Conservation (phyloP, 1,139 yeast species). For the Wickerhamomyces sp. region DNA sequence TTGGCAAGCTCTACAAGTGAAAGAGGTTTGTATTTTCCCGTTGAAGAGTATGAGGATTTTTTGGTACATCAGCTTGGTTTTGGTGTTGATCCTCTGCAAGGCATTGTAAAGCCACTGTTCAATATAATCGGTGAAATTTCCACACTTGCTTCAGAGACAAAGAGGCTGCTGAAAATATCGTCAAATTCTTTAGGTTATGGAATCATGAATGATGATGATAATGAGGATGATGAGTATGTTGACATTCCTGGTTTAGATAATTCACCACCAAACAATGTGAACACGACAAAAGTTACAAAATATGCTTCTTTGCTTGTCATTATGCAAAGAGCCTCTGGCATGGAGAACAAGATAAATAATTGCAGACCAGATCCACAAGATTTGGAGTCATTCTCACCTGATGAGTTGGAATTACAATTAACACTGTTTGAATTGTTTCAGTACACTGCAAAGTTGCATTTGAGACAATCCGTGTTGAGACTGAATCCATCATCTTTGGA, state of each 20-base stretch:
- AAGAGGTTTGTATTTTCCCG: constrained; percentile 53
- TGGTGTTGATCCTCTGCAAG: constrained; percentile 62
- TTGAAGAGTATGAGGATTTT: constrained; percentile 50
- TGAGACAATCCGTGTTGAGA: constrained; percentile 57
- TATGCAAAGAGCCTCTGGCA: constrained; percentile 33
- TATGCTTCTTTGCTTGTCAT: constrained; percentile 30
- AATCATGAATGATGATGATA: constrained; percentile 19
- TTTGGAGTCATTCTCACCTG: constrained; percentile 39
- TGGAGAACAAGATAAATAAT: constrained; percentile 47
- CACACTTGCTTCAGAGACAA: constrained; percentile 50
- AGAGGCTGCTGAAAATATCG: constrained; percentile 24
- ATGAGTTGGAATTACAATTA: constrained; percentile 60
- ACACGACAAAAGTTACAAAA: constrained; percentile 18
- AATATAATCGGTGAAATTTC: constrained; percentile 65
- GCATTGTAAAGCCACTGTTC: constrained; percentile 65
- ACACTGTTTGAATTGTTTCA: constrained; percentile 72
- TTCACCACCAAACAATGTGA: constrained; percentile 18
- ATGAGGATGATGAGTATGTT: constrained; percentile 3
- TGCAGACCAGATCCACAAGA: constrained; percentile 53
- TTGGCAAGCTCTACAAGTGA: constrained; percentile 53
- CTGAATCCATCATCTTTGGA: constrained; percentile 62
- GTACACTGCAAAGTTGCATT: constrained; percentile 60
- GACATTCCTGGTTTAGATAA: constrained; percentile 20
- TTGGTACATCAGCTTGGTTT: constrained; percentile 32
- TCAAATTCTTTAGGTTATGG: constrained; percentile 20